These are phyloP conservation scores for Salix suchowensis DNA, from an alignment of 345 rosid species.

Conservation along the genomic window DNA sequence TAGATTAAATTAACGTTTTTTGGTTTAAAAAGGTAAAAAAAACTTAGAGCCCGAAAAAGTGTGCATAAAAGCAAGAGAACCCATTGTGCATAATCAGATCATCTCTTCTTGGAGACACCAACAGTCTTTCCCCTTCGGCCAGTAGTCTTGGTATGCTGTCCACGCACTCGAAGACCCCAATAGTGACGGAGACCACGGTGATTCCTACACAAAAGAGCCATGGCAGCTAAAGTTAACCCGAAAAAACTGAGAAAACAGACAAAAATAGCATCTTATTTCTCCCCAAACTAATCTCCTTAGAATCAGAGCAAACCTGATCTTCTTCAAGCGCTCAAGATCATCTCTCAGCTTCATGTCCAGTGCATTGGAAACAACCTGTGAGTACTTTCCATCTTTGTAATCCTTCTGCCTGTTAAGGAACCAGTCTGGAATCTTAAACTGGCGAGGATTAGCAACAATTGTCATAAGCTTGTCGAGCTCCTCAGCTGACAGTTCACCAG, in stretches of 20 bases:
- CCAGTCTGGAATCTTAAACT: slow-evolving; percentile 39
- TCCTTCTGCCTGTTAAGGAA: slow-evolving; percentile 38
- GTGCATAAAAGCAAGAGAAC: not conserved
- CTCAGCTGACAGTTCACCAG: slow-evolving; percentile 31
- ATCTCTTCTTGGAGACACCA: slow-evolving; percentile 92
- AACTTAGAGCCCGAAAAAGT: not conserved
- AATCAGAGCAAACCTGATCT: slow-evolving; percentile 23
- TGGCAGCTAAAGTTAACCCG: not conserved
- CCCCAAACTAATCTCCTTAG: not conserved
- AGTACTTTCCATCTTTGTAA: slow-evolving; percentile 32
- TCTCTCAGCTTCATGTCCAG: slow-evolving; percentile 40
- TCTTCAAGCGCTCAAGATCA: slow-evolving; percentile 36
- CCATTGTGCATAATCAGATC: not conserved
- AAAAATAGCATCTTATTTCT: not conserved
- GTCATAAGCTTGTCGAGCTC: slow-evolving; percentile 38
- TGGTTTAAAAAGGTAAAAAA: not conserved
- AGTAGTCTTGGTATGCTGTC: slow-evolving; percentile 98
- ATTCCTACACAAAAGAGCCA: slow-evolving; percentile 42
- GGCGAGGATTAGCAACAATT: slow-evolving; percentile 35
- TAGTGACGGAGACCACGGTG: slow-evolving; percentile 98
- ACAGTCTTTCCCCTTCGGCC: slow-evolving; percentile 98
- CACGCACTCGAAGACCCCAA: slow-evolving; percentile 98
- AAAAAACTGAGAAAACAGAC: not conserved
- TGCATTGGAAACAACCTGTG: slow-evolving; percentile 38
- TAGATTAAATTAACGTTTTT: not conserved